Percentiles rank a stretch among this genome's conserved stretches.
These are phyloP conservation scores for Alternaria sp. DNA, from an alignment of 2,329 filamentous ascomycete genomes.

Conservation along the genomic window DNA sequence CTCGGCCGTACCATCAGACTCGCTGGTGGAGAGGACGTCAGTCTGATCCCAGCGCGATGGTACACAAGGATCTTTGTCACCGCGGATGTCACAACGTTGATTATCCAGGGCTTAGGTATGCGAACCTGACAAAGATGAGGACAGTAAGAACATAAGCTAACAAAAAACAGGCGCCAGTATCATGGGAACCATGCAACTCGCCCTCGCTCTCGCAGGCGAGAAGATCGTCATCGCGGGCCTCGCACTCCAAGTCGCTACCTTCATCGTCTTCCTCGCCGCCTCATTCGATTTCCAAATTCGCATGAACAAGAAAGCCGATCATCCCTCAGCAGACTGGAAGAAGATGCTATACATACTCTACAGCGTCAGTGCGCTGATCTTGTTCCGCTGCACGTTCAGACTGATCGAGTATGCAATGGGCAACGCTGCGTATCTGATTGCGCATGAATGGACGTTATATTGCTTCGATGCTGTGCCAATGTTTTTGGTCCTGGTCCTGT, in stretches of 20 bases:
- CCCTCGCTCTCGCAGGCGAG: conserved; percentile 38
- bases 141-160: not conserved
- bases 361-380: conserved; percentile 54
- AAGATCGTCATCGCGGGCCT: conserved; percentile 46
- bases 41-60: conserved; percentile 36
- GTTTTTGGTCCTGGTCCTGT: conserved; percentile 51
- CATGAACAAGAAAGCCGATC: conserved; percentile 22
- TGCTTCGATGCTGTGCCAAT: conserved; percentile 57
- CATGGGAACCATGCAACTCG: conserved; percentile 44
- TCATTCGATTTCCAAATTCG: conserved; percentile 40
- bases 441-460: conserved; percentile 56
- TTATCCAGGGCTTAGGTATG: conserved; percentile 41
- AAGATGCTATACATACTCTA: conserved; percentile 53
- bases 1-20: conserved; percentile 49
- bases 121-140: not conserved
- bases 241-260: conserved; percentile 42
- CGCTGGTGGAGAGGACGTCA: conserved; percentile 34
- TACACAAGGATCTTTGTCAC: conserved; percentile 39
- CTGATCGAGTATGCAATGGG: conserved; percentile 59
- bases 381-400: conserved; percentile 59
- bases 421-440: conserved; percentile 53
- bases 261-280: conserved; percentile 39
- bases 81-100: conserved; percentile 37
- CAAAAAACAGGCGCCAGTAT: conserved; percentile 31
- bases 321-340: conserved; percentile 20